phyloP scores from a whole-genome alignment of 345 rosid species.

The Salix brachista region DNA sequence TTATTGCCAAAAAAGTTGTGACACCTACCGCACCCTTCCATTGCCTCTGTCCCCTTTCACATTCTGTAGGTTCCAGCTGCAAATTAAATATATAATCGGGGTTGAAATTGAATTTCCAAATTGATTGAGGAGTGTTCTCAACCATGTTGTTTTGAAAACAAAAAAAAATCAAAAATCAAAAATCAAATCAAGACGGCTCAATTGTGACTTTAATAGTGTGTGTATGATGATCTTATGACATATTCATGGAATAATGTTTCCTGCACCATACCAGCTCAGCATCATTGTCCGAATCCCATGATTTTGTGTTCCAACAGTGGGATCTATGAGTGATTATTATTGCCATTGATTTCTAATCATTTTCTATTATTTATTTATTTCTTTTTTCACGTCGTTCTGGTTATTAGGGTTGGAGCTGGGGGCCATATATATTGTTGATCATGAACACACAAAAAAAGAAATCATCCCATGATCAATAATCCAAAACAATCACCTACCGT shows the following conservation, averaged over 20 bases:
- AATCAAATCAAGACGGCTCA: background rate
- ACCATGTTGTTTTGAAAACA: too few relatives aligned
- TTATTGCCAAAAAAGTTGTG: slow-evolving; percentile 44
- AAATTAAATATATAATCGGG: background rate
- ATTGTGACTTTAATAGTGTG: slow-evolving; percentile 12
- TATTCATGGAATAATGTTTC: slow-evolving; percentile 35
- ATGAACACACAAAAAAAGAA: slow-evolving; percentile 23
- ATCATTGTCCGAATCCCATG: slow-evolving; percentile 50
- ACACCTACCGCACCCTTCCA: slow-evolving; percentile 30
- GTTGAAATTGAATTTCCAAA: too few relatives aligned
- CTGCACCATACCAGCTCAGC: slow-evolving; percentile 62
- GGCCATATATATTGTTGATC: slow-evolving; percentile 16
- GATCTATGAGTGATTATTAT: slow-evolving; percentile 30
- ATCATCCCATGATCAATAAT: slow-evolving; percentile 28
- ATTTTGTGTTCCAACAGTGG: slow-evolving; percentile 40
- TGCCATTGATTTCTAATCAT: slow-evolving; percentile 53
- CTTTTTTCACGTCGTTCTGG: background rate
- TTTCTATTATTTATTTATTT: slow-evolving; percentile 12
- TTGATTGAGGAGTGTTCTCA: background rate
- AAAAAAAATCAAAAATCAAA: too few relatives aligned
- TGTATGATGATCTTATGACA: slow-evolving; percentile 36
- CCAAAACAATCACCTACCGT: slow-evolving; percentile 14
- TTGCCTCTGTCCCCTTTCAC: slow-evolving; percentile 18
- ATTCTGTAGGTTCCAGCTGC: background rate
- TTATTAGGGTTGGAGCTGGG: background rate